These are phyloP conservation scores for Colletotrichum sp. DNA, from an alignment of 2,329 filamentous ascomycete species.

Conservation along the genomic window DNA sequence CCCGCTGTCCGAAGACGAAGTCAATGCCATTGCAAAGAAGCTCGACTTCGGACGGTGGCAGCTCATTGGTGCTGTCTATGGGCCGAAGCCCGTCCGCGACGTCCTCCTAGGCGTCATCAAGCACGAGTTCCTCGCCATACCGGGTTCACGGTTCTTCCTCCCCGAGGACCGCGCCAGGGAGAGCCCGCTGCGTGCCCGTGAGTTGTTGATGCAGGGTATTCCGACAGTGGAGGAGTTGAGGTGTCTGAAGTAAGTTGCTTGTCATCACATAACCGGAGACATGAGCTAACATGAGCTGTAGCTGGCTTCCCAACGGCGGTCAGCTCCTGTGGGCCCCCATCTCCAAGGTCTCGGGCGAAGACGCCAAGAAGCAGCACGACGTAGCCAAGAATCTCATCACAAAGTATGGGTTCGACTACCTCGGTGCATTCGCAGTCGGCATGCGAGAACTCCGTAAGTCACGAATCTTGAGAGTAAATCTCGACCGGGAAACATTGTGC, in stretches of 20 bases:
- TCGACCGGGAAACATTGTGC: not conserved
- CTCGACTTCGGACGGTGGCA: slow-evolving; percentile 50
- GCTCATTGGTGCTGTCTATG: slow-evolving; percentile 49
- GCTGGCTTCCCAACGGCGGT: slow-evolving; percentile 41
- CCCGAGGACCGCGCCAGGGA: slow-evolving; percentile 36
- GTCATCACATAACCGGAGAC: not conserved
- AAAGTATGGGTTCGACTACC: slow-evolving; percentile 33
- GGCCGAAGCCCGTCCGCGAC: slow-evolving; percentile 34
- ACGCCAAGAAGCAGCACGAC: slow-evolving; percentile 37
- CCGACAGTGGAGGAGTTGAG: slow-evolving; percentile 44
- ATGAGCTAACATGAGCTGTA: not conserved
- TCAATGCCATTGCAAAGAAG: slow-evolving; percentile 44
- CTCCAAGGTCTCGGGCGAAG: slow-evolving; percentile 35
- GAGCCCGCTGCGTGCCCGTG: slow-evolving; percentile 28
- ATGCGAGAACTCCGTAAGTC: slow-evolving; percentile 31
- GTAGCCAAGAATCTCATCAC: slow-evolving; percentile 30
- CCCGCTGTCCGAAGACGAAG: slow-evolving; percentile 40
- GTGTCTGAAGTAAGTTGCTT: slow-evolving; percentile 28
- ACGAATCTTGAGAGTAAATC: not conserved
- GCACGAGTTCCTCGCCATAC: slow-evolving; percentile 35
- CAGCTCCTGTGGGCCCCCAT: slow-evolving; percentile 44
- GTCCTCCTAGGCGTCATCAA: slow-evolving; percentile 37
- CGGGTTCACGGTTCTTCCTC: slow-evolving; percentile 36
- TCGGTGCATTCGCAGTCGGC: slow-evolving; percentile 34
- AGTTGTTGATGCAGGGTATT: slow-evolving; percentile 36